phyloP scores from a whole-genome alignment of 768 basidiomycete species.

The Boletus huronensis region DNA sequence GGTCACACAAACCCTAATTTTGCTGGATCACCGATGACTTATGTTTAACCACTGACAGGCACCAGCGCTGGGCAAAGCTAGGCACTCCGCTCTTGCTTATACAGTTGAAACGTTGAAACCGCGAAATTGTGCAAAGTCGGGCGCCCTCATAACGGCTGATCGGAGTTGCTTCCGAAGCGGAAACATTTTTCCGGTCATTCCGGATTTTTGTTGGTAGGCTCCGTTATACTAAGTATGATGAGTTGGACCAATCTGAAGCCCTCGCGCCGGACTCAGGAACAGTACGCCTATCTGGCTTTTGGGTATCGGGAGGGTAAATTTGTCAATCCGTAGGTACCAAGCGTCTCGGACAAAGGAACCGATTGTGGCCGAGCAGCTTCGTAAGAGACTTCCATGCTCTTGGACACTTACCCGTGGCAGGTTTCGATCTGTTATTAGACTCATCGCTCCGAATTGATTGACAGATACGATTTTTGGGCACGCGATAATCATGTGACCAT shows the following conservation, averaged over 20 bases:
- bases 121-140: neutral
- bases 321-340: too few relatives aligned
- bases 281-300: neutral
- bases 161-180: neutral
- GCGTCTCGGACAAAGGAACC: too few relatives aligned
- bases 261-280: neutral
- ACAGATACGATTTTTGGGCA: neutral
- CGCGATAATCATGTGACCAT: neutral
- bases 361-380: neutral
- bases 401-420: neutral
- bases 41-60: neutral
- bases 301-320: too few relatives aligned
- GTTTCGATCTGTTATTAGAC: neutral
- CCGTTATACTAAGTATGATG: neutral
- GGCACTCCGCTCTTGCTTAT: neutral
- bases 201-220: neutral
- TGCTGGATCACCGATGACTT: neutral
- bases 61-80: neutral
- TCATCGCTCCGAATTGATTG: neutral
- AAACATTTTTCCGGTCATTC: neutral
- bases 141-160: neutral
- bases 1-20: neutral
- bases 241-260: neutral
- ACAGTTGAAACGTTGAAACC: too few relatives aligned
- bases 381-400: neutral